These are phyloP conservation scores for Nemophila menziesii DNA, from an alignment of 257 asterid species.

Conservation along the genomic window DNA sequence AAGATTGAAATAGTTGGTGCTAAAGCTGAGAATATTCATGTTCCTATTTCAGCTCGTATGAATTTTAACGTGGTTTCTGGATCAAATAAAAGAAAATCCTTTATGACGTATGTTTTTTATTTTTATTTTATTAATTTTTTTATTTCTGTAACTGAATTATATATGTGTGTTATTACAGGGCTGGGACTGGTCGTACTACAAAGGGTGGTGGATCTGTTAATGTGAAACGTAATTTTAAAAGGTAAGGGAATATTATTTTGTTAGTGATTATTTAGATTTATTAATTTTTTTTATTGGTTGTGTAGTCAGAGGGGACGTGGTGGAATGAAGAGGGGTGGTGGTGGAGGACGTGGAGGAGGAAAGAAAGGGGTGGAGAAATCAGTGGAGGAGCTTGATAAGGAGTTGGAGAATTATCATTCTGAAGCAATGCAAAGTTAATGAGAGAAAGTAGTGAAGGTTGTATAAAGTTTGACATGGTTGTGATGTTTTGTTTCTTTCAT, in stretches of 20 bases:
- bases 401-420: constrained; percentile 69
- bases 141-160: neutral
- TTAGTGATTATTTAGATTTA: no score
- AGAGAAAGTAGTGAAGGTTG: neutral
- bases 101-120: constrained; percentile 39
- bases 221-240: no score
- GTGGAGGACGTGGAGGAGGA: constrained; percentile 38
- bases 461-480: constrained; percentile 8
- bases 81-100: constrained; percentile 53
- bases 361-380: constrained; percentile 46
- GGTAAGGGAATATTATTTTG: no score
- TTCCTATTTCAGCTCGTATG: constrained; percentile 55
- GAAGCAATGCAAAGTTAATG: constrained; percentile 51
- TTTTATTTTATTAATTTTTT: neutral
- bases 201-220: no score
- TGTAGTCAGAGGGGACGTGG: constrained; percentile 44
- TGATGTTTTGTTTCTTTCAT: neutral
- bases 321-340: constrained; percentile 25
- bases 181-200: no score
- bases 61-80: constrained; percentile 66
- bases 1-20: constrained; percentile 64
- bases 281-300: neutral
- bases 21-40: constrained; percentile 31
- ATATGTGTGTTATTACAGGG: neutral
- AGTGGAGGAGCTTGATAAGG: constrained; percentile 87